A percentile compares a stretch with the other conserved stretches of the same genome.
Conservation (phyloP, 306 rosid genomes). For the Corylus avellana region DNA sequence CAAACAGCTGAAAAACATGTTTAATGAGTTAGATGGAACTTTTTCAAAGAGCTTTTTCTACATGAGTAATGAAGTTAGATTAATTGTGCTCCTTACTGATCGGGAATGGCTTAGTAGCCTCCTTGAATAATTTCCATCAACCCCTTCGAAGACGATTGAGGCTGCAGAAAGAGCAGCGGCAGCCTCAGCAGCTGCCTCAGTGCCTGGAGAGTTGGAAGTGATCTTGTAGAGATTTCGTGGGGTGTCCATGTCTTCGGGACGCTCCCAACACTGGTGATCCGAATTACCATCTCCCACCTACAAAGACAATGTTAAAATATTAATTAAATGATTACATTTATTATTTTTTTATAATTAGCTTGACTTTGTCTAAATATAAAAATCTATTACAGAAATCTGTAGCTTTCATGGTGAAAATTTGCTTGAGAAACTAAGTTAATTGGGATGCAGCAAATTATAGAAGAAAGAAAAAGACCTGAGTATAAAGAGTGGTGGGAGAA, state of each 20-base stretch:
- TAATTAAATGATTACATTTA: no score
- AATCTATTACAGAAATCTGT: neutral
- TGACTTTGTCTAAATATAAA: no score
- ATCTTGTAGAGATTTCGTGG: slow-evolving; percentile 64
- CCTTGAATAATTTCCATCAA: slow-evolving; percentile 55
- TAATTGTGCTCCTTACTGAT: slow-evolving; percentile 51
- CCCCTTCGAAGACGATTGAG: slow-evolving; percentile 58
- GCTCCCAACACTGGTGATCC: slow-evolving; percentile 90
- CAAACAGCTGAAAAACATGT: slow-evolving; percentile 59
- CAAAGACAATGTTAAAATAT: neutral
- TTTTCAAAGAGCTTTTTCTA: neutral
- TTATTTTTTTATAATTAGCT: no score
- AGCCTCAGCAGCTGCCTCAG: slow-evolving; percentile 79
- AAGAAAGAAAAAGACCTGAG: slow-evolving; percentile 46
- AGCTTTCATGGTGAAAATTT: neutral
- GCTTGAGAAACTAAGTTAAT: neutral
- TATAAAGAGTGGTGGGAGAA: slow-evolving; percentile 69
- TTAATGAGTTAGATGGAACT: neutral
- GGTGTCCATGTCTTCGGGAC: slow-evolving; percentile 94
- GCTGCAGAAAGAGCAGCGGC: slow-evolving; percentile 89
- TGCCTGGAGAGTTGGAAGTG: slow-evolving; percentile 67
- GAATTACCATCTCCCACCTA: slow-evolving; percentile 89
- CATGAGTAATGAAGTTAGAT: slow-evolving; percentile 7
- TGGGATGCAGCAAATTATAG: neutral
- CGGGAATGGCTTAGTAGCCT: slow-evolving; percentile 49